Evolutionary conservation across 2,329 filamentous ascomycete species (phyloP), one percentile per base, ranked within the genome.

Genomic region (Penicillium capsulatum): DNA sequence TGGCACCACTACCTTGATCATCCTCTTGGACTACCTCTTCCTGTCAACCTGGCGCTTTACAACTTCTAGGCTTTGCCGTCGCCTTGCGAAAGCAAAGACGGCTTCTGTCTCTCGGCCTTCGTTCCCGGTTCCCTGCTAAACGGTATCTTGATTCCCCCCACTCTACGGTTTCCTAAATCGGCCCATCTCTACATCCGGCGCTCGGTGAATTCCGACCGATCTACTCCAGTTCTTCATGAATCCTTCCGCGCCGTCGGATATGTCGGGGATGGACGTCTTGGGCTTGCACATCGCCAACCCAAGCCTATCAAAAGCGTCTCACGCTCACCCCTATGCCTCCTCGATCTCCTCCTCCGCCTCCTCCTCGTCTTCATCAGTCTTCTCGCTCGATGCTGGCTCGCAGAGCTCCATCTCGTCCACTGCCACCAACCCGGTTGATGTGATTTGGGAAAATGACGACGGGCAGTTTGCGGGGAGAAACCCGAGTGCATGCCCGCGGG

Each of bases 331-430:
- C 50, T 90, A 87, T 67, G 79, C 77, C 61, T 77, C 80, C 44
- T 82, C 83, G 29, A 70, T 88, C 72, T 79, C 82, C 59, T 83
- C 83, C 40, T 86, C 84, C 53, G 80, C 84, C 42, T 88, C 86
- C 19, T 84, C 84, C 40, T 89, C 85, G 14, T 78, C 83, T 42
- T 79, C 81, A 40, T 92, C 86, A 22, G 75, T 88, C 55, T 92
- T 87, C 74, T 92, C 87, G 51, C 75, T 84, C 58, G 77, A 79
- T 58, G 64, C 66, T 28, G 59, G 73, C 35, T 83, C 80, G 40
- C 83, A 87, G 67, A 73, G 74, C 47, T 86, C 84, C 38, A 79
- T 84, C 55, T 81, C 83, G 45, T 81, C 81, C 28, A 81, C 79
- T 38, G 82, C 82, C 39, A 74, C 78, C 44, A 74, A 75, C 59